phyloP scores from a whole-genome alignment of 1,139 yeast genomes.

The Pichia sp. region DNA sequence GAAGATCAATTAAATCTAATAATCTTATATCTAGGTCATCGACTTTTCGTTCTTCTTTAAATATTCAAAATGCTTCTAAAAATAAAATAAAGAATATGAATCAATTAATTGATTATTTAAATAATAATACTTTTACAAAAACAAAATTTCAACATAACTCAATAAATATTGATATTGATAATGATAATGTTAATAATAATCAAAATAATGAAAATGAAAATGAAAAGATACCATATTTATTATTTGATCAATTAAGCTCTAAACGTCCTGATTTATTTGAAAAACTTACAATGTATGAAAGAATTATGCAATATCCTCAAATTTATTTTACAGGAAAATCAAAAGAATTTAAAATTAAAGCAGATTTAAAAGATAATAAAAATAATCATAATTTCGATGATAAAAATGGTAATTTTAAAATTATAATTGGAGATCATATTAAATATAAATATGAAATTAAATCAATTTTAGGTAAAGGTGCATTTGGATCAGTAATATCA shows the following conservation, averaged over 20 bases:
- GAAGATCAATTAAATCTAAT: no score
- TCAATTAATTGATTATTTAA: not conserved
- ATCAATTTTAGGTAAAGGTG: constrained; percentile 64
- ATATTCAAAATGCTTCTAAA: no score
- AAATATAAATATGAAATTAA: constrained; percentile 67
- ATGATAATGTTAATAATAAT: no score
- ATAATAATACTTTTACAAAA: not conserved
- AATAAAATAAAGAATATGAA: not conserved
- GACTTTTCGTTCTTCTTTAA: not conserved
- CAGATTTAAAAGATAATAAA: constrained; percentile 41
- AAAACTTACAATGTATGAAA: constrained; percentile 42
- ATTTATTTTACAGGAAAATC: constrained; percentile 36
- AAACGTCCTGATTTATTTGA: constrained; percentile 20
- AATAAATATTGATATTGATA: not conserved
- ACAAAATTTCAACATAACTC: not conserved
- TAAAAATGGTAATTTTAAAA: constrained; percentile 53
- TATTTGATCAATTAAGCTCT: constrained; percentile 16
- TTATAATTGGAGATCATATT: constrained; percentile 61
- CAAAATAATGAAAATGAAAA: not conserved
- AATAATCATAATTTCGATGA: constrained; percentile 74
- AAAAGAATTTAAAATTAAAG: constrained; percentile 23
- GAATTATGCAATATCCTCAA: constrained; percentile 37
- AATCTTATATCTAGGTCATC: not conserved
- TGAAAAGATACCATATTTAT: not conserved
- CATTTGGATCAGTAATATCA: constrained; percentile 75